These are phyloP conservation scores for Annulohypoxylon truncatum DNA, from an alignment of 2,329 filamentous ascomycete species.

Conservation along the genomic window DNA sequence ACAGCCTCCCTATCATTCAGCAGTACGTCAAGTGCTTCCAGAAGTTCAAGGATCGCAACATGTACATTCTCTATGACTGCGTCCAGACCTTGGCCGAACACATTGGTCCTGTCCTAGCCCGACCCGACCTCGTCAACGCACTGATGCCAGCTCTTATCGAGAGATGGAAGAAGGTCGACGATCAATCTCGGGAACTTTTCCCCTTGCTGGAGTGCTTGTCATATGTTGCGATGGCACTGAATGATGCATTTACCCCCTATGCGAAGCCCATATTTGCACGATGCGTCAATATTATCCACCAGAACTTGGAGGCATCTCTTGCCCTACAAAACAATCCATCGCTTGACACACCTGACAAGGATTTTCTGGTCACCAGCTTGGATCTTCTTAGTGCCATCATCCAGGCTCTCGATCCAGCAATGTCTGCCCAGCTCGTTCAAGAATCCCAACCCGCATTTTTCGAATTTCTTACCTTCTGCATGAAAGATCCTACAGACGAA, in stretches of 20 bases:
- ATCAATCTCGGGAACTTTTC: conserved; percentile 93
- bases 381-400: conserved; percentile 94
- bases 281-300: conserved; percentile 90
- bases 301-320: conserved; percentile 85
- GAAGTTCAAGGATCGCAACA: conserved; percentile 98
- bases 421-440: conserved; percentile 81
- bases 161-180: conserved; percentile 86
- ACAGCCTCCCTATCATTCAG: conserved; percentile 88
- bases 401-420: conserved; percentile 81
- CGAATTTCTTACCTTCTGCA: conserved; percentile 88
- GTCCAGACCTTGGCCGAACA: conserved; percentile 96
- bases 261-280: conserved; percentile 87
- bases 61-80: conserved; percentile 98
- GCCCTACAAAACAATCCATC: conserved; percentile 74
- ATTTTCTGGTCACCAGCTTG: conserved; percentile 94
- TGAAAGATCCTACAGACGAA: conserved; percentile 91
- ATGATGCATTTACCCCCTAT: conserved; percentile 84
- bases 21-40: conserved; percentile 93
- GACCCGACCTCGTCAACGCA: conserved; percentile 81
- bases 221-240: conserved; percentile 89
- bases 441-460: conserved; percentile 86
- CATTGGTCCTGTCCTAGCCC: conserved; percentile 83
- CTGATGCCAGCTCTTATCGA: conserved; percentile 94
- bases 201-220: conserved; percentile 96
- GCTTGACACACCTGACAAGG: conserved; percentile 88